A percentile compares a stretch with the other conserved stretches of the same genome.
Evolutionary conservation across 2,329 filamentous ascomycete genomes (phyloP).

Genomic region (Ophiosphaerella narmari): DNA sequence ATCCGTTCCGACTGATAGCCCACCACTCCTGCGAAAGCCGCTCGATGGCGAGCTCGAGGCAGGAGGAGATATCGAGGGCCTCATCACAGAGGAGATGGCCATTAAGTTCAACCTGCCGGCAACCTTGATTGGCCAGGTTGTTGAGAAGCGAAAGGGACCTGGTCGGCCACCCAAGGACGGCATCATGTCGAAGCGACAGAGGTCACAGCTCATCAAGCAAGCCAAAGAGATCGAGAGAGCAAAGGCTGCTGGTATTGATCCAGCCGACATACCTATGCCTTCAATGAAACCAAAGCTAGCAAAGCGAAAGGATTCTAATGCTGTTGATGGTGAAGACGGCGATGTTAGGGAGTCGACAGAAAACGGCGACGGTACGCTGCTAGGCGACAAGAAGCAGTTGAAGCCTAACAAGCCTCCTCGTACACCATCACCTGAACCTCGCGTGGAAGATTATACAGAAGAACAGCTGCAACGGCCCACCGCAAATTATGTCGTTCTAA

Average conservation of each 20-base stretch:
- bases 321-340: conserved; percentile 43
- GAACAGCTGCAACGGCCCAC: conserved; percentile 74
- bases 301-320: conserved; percentile 44
- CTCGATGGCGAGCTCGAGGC: conserved; percentile 37
- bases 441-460: conserved; percentile 68
- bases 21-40: conserved; percentile 32
- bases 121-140: conserved; percentile 52
- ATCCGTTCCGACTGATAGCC: conserved; percentile 33
- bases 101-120: conserved; percentile 48
- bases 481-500: conserved; percentile 66
- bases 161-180: conserved; percentile 84
- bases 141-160: conserved; percentile 70
- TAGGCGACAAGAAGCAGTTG: conserved; percentile 51
- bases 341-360: conserved; percentile 43
- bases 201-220: conserved; percentile 66
- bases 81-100: conserved; percentile 45
- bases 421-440: conserved; percentile 66
- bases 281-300: conserved; percentile 41
- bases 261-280: conserved; percentile 40
- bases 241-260: conserved; percentile 44
- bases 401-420: conserved; percentile 56
- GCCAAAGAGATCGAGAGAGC: conserved; percentile 54
- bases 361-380: conserved; percentile 36
- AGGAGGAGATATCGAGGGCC: conserved; percentile 36
- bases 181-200: conserved; percentile 79